Evolutionary conservation across 148 eudicot genomes (phyloP).

Genomic region (Nyssa sinensis): DNA sequence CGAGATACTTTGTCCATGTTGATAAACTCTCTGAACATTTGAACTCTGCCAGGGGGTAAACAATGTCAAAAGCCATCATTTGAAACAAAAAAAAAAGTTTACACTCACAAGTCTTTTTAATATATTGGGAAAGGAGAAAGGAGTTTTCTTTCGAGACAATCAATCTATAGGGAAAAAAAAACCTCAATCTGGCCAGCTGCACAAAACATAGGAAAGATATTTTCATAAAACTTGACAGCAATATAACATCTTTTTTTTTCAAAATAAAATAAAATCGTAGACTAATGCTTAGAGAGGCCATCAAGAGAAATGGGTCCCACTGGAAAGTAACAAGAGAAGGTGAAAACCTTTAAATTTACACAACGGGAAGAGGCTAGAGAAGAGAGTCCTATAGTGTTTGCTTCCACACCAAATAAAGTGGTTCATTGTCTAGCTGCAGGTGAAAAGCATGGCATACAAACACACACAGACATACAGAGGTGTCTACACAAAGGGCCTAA

Average conservation of each 20-base stretch:
- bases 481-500: no score
- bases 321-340: background rate
- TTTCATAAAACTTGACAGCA: background rate
- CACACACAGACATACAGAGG: background rate
- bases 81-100: background rate
- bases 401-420: background rate
- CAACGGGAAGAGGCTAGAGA: background rate
- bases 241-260: background rate
- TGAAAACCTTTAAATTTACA: background rate
- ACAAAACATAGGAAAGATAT: background rate
- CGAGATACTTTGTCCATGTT: slow-evolving; percentile 87
- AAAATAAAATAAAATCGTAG: background rate
- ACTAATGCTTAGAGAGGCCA: background rate
- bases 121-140: background rate
- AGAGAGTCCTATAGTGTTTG: background rate
- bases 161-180: background rate
- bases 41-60: slow-evolving; percentile 56
- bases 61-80: slow-evolving; percentile 5
- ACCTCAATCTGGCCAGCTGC: background rate
- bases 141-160: background rate
- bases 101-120: background rate
- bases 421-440: background rate
- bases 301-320: background rate
- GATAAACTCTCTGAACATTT: slow-evolving; percentile 94
- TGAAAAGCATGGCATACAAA: background rate